Base-by-base conservation (phyloP, 495 filamentous ascomycete species). In the Aspergillus bertholletiae region DNA sequence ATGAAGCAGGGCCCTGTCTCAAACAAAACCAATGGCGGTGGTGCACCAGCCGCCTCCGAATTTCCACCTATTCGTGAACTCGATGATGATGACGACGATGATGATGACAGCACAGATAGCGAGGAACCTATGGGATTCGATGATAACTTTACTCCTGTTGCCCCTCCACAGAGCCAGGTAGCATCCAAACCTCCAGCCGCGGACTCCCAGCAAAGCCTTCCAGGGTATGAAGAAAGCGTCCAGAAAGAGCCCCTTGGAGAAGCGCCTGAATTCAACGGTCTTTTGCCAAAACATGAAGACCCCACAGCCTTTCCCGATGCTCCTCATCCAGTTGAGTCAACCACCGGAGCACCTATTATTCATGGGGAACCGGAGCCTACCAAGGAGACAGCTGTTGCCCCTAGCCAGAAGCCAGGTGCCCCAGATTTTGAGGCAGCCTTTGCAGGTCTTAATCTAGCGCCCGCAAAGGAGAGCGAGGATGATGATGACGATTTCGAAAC, bases 11-110 rank as follows among this genome's bases (percentile, higher is more conserved):
- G 55, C 17, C 18, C 62, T 7, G 56, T 53, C 20, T 15, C 57
- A 7, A 54, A 51, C 9, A 63, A 67, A n/a, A 21, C 63, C 5
- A 67, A 69, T 39, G 75, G 71, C 5, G 66, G 68, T 39, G 75
- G 71, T 22, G 53, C 68, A 63, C 45, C 69, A 53, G 60, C 64
- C 22, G 57, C 65, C 51, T 67, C 69, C n/a, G 94, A 97, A 63
- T 97, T 97, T 72, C 95, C 95, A 30, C 94, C 94, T 1, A 96
- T 97, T 53, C 86, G 85, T 34, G 92, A 96, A 61, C 66, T 96
- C 30, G 85, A 86, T 40, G 78, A 87, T 46, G n/a, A n/a, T 8
- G 89, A 94, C 56, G 90, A 93, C 13, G 82, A 81, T 27, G 78
- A 89, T 53, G 62, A 71, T 53, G 90, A 92, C 30, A 90, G 87